Base-by-base conservation (phyloP, 192 early-diverging fungal species). In the Mortierella alpina region DNA sequence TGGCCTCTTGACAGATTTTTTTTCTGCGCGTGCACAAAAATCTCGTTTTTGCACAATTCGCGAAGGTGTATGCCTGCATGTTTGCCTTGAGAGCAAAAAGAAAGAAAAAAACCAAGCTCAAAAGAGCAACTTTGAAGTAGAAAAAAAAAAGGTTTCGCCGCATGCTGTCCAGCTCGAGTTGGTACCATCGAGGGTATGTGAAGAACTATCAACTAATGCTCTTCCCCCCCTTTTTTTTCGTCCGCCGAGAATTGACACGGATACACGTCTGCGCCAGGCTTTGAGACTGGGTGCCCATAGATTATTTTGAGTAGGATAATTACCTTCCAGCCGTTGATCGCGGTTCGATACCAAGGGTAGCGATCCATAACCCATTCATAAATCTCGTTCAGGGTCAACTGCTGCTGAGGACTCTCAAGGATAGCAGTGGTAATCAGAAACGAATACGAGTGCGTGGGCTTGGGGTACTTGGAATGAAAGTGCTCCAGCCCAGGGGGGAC, bases 301-400 rank as follows among this genome's bases (percentile, higher is more conserved):
- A 48, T 12, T 10, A 39, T 39, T 3, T 39, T 46, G 10, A 17
- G 17, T 49, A 18, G 46, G 5, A 10, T 6, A 45, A 18, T 66
- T 83, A 86, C 85, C 84, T 87, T 90, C 92, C 91, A 92, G 42
- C 91, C 91, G 48, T 85, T 85, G 31, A 87, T 87, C 14, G 93
- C 94, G 15, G 91, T 94, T 59, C 88, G 79, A 70, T 91, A 97
- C 84, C 93, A 95, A 7, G 94, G 91, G 70, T 92, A 96, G 50
- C 91, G 76, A 14, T 89, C 88, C 83, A 91, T 90, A 22, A 94
- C 86, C 91, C 92, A 97, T 45, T 88, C 87, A 83, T 97, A 97
- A 66, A 97, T 95, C 67, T 95, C 95, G 68, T 89, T 92, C 52
- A 97, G 86, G n/a, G 96, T 95, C 87, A 96, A 88, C 70, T 90